Base-by-base conservation (phyloP, 345 rosid species). In the Populus alba region DNA sequence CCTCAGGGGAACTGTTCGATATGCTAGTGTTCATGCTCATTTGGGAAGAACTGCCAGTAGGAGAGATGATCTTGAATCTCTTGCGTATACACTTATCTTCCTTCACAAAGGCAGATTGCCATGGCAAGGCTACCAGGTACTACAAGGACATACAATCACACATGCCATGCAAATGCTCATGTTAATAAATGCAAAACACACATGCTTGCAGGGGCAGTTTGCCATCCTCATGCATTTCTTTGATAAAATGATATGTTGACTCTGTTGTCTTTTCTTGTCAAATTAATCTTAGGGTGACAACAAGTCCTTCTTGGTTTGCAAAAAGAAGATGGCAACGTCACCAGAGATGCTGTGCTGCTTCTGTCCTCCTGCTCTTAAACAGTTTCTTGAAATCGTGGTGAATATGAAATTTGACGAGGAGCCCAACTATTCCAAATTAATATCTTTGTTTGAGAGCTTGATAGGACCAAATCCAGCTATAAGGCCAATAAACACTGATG, bases 51-150 rank as follows among this genome's bases (percentile, higher is more conserved):
- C 85, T 65, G 85, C 85, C 62, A 82, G 85, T 35, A 57, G 85
- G 74, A 78, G 85, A 63, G 85, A 82, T 82, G 85, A 82, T 57
- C 81, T 82, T 33, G 85, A 82, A 78, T 82, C 85, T 70, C 77
- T 82, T 29, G 81, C 85, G 27, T 82, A 82, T 72, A 82, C 85
- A 6, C 82, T 82, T 4, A 82, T 82, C 70, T 82, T 82, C 62
- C 79, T 82, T 20, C 81, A 82, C 72, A 81, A 79, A 51, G 85
- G 85, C 68, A 82, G 85, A 75, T 65, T 82, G 85, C 85, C 85
- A 66, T 82, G 85, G 85, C 85, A 82, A 71, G 85, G 85, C 63
- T 82, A 82, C 67, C 85, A 82, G 85, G 85, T 82, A 41, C 38
- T 29, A 11, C 31, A 18, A 1, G 13, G 27, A 27, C 25, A 37